Percentiles rank a stretch among this genome's conserved stretches.
Evolutionary conservation across 2,329 filamentous ascomycete species (phyloP).

Genomic region (Akanthomyces dipterigenus): DNA sequence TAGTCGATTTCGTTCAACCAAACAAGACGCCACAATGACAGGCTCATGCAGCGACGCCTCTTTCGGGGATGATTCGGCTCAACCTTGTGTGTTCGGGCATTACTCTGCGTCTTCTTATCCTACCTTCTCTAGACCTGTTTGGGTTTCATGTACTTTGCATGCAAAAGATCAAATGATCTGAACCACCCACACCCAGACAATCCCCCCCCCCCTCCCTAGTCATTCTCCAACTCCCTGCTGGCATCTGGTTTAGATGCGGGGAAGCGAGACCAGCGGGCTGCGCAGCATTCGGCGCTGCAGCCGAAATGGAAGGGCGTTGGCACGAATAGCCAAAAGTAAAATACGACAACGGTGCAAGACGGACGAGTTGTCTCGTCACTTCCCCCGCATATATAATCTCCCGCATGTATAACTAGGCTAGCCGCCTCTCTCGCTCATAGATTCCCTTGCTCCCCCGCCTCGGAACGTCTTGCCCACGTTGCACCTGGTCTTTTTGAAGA

Average conservation of each 20-base stretch:
- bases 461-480: not conserved
- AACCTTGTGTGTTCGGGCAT: not conserved
- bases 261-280: not conserved
- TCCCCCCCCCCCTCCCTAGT: not conserved
- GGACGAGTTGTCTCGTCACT: not conserved
- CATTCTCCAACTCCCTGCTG: not conserved
- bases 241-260: not conserved
- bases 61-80: not conserved
- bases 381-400: not conserved
- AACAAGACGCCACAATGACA: not conserved
- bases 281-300: not conserved
- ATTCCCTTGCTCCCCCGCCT: not conserved
- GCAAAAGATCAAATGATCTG: constrained; percentile 9
- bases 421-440: not conserved
- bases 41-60: not conserved
- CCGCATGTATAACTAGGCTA: not conserved
- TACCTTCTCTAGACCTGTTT: not conserved
- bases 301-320: not conserved
- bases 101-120: not conserved
- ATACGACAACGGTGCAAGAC: not conserved
- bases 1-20: not conserved
- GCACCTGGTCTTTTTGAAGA: not conserved
- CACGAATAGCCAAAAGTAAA: not conserved
- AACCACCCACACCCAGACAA: not conserved
- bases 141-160: constrained; percentile 2